phyloP scores from a whole-genome alignment of 768 basidiomycete genomes.

The Pleurotus platypus region DNA sequence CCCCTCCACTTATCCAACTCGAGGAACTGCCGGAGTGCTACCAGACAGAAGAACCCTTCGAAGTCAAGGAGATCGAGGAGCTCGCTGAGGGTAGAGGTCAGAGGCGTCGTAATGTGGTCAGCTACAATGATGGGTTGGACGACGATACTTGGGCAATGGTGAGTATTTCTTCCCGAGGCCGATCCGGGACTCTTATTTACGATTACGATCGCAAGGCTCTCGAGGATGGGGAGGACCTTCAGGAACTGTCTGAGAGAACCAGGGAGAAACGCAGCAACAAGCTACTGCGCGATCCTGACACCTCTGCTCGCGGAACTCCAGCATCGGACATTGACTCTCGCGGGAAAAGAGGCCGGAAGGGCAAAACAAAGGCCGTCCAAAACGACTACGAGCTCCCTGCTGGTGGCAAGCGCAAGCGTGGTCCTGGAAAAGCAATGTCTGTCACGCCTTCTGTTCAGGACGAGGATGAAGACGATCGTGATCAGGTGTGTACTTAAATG shows the following conservation, averaged over 20 bases:
- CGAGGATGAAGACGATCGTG: conserved; percentile 75
- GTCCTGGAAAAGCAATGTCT: conserved; percentile 63
- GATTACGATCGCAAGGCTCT: conserved; percentile 44
- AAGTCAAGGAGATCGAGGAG: conserved; percentile 55
- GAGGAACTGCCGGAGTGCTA: conserved; percentile 94
- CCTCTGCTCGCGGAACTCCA: conserved; percentile 63
- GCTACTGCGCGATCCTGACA: conserved; percentile 53
- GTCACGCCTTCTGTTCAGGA: conserved; percentile 76
- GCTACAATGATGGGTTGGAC: conserved; percentile 89
- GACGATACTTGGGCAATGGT: conserved; percentile 94
- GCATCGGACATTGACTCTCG: conserved; percentile 57
- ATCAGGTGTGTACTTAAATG: conserved; percentile 42
- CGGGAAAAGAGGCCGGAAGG: conserved; percentile 63
- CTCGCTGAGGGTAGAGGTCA: conserved; percentile 81
- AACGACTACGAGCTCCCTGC: conserved; percentile 30
- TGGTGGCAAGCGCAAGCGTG: conserved; percentile 66
- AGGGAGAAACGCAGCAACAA: conserved; percentile 64
- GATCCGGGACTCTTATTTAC: background rate
- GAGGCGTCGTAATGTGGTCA: conserved; percentile 77
- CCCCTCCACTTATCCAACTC: conserved; percentile 72
- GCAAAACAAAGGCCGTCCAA: conserved; percentile 44
- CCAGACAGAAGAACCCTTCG: conserved; percentile 79
- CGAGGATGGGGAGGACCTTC: conserved; percentile 78
- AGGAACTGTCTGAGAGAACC: conserved; percentile 65
- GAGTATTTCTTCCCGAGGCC: conserved; percentile 16